A percentile compares a stretch with the other conserved stretches of the same genome.
Evolutionary conservation across 108 stramenopile genomes (phyloP).

Genomic region (Stephanodiscus triporus): DNA sequence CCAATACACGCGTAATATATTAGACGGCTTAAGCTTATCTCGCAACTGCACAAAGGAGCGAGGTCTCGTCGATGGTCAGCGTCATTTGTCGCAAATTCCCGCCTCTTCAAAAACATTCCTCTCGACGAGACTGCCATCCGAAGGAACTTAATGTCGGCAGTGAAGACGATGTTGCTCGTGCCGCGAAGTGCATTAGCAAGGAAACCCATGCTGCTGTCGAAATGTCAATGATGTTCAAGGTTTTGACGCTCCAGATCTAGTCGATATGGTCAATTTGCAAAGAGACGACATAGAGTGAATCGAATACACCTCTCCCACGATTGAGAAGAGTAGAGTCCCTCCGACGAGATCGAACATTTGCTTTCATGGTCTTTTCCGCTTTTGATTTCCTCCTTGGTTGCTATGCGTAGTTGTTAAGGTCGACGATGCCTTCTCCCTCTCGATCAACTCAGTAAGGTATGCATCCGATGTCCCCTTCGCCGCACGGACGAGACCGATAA

Average conservation of each 20-base stretch:
- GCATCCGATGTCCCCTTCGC: conserved; percentile 72
- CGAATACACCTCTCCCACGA: not conserved
- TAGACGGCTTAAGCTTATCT: not conserved
- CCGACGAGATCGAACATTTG: not conserved
- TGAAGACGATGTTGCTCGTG: no score
- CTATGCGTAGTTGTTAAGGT: not conserved
- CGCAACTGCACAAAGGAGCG: not conserved
- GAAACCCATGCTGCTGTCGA: no score
- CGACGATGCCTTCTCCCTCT: conserved; percentile 46
- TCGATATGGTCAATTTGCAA: not conserved
- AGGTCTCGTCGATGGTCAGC: not conserved
- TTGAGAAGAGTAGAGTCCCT: not conserved
- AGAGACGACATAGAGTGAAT: not conserved
- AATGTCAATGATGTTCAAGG: no score
- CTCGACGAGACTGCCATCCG: no score
- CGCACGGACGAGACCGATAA: conserved; percentile 63
- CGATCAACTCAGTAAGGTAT: conserved; percentile 69
- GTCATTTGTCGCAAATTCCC: not conserved
- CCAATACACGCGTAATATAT: not conserved
- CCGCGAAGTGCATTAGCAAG: no score
- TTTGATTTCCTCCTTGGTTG: not conserved
- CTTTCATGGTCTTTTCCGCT: not conserved
- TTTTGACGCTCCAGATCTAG: not conserved
- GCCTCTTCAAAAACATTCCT: no score
- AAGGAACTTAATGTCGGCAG: no score